Evolutionary conservation across 768 basidiomycete genomes (phyloP).

Genomic region (Cystoderma amianthinum): DNA sequence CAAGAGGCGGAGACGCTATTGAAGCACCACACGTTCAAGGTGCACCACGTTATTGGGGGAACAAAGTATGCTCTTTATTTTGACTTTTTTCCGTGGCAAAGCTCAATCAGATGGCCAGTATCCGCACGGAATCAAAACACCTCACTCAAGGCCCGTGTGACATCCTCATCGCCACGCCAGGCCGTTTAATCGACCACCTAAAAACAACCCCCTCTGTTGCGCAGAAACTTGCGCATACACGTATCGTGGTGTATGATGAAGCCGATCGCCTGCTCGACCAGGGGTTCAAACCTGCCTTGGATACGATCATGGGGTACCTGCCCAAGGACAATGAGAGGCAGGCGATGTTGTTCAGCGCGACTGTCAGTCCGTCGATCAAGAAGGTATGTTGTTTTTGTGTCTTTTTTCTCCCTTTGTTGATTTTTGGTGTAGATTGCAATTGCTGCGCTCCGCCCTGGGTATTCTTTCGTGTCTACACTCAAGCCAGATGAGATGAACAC

Average conservation of each 20-base stretch:
- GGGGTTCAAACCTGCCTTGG: conserved; percentile 63
- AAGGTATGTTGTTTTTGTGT: conserved; percentile 28
- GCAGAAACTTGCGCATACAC: conserved; percentile 23
- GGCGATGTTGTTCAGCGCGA: conserved; percentile 68
- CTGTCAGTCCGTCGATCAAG: conserved; percentile 64
- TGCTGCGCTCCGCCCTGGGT: conserved; percentile 17
- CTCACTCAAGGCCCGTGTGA: conserved; percentile 26
- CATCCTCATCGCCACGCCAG: conserved; percentile 70
- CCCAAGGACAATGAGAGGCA: conserved; percentile 45
- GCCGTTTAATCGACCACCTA: conserved; percentile 67
- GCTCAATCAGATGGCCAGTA: too few species aligned
- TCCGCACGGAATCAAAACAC: conserved; percentile 9
- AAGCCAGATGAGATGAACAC: conserved; percentile 50
- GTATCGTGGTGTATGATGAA: conserved; percentile 59
- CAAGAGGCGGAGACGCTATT: conserved; percentile 52
- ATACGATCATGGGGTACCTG: conserved; percentile 46
- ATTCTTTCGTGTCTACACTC: conserved; percentile 52
- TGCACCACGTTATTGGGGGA: conserved; percentile 48
- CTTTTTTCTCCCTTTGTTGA: neutral
- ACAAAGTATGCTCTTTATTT: conserved; percentile 32
- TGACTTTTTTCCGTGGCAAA: conserved; percentile 8
- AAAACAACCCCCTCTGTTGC: conserved; percentile 17
- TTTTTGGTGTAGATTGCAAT: conserved; percentile 15
- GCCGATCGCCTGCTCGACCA: conserved; percentile 71
- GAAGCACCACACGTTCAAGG: conserved; percentile 29